Evolutionary conservation across 495 filamentous ascomycete species (phyloP).

Genomic region (Xylaria castorea): DNA sequence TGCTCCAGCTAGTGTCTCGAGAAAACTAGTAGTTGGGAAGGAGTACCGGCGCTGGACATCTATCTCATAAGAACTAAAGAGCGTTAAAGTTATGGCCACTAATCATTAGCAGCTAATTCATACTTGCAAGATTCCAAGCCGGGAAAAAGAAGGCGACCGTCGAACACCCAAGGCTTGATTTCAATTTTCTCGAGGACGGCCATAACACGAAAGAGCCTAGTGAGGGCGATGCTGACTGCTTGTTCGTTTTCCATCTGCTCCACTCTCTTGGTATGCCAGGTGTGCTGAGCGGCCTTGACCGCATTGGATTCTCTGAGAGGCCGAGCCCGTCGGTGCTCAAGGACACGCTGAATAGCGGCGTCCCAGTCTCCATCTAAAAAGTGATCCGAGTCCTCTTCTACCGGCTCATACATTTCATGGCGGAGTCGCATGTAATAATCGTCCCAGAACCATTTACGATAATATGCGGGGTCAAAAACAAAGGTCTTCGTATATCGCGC

Average conservation of each 20-base stretch:
- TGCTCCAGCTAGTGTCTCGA: constrained; percentile 2
- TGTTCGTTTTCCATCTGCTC: constrained; percentile 6
- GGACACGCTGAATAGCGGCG: not conserved
- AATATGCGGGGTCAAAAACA: constrained; percentile 22
- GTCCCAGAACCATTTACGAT: constrained; percentile 15
- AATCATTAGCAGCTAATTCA: not conserved
- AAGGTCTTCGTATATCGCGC: constrained; percentile 16
- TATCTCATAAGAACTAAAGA: constrained; percentile 14
- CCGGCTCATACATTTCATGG: constrained; percentile 16
- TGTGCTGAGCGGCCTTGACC: not conserved
- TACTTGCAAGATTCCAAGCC: constrained; percentile 18
- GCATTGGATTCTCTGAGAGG: not conserved
- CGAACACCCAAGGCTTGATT: constrained; percentile 18
- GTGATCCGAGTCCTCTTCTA: constrained; percentile 1
- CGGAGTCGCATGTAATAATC: constrained; percentile 6
- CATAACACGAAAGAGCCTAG: constrained; percentile 4
- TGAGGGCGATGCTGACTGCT: not conserved
- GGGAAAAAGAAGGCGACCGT: not conserved
- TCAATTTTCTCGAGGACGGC: constrained; percentile 2
- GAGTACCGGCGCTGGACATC: constrained; percentile 7
- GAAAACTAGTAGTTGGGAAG: constrained; percentile 1
- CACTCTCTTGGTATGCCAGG: not conserved
- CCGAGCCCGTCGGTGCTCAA: not conserved
- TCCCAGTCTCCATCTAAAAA: not conserved
- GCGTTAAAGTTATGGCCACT: constrained; percentile 1